Evolutionary conservation across 306 rosid species (phyloP).

Genomic region (Cicer chorassanicum): DNA sequence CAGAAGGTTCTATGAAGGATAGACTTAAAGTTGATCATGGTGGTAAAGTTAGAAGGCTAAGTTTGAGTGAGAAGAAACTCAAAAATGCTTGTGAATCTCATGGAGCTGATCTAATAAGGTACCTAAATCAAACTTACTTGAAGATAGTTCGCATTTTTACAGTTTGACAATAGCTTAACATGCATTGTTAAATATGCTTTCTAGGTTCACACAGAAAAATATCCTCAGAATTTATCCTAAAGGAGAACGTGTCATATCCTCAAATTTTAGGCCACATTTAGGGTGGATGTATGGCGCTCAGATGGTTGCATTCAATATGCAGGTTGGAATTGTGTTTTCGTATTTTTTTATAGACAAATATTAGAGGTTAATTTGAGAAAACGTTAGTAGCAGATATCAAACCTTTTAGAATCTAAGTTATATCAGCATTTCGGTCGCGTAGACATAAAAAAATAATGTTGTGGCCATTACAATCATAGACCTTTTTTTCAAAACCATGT

Average conservation of each 20-base stretch:
- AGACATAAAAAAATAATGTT: too few species aligned
- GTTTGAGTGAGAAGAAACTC: slow-evolving; percentile 78
- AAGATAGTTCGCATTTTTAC: slow-evolving; percentile 5
- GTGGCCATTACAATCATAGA: too few species aligned
- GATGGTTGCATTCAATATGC: slow-evolving; percentile 97
- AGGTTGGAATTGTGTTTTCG: slow-evolving; percentile 57
- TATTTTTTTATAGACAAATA: neutral
- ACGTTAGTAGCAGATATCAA: too few species aligned
- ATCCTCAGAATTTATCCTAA: slow-evolving; percentile 80
- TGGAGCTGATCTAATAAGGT: slow-evolving; percentile 82
- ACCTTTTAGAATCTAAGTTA: neutral
- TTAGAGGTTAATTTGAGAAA: too few species aligned
- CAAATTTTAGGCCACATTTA: slow-evolving; percentile 77
- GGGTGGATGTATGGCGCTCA: slow-evolving; percentile 98
- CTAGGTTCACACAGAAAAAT: slow-evolving; percentile 81
- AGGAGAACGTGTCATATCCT: slow-evolving; percentile 77
- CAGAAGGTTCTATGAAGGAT: slow-evolving; percentile 66
- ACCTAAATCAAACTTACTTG: slow-evolving; percentile 22
- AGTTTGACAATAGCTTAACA: neutral
- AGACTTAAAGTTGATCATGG: slow-evolving; percentile 54
- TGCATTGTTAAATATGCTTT: slow-evolving; percentile 40
- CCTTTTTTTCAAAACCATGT: too few species aligned
- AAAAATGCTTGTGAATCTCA: slow-evolving; percentile 64
- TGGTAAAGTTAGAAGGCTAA: slow-evolving; percentile 70
- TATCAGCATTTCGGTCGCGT: neutral